These are phyloP conservation scores for Oryza nivara DNA, from an alignment of 176 grass and related monocot species.

Conservation along the genomic window DNA sequence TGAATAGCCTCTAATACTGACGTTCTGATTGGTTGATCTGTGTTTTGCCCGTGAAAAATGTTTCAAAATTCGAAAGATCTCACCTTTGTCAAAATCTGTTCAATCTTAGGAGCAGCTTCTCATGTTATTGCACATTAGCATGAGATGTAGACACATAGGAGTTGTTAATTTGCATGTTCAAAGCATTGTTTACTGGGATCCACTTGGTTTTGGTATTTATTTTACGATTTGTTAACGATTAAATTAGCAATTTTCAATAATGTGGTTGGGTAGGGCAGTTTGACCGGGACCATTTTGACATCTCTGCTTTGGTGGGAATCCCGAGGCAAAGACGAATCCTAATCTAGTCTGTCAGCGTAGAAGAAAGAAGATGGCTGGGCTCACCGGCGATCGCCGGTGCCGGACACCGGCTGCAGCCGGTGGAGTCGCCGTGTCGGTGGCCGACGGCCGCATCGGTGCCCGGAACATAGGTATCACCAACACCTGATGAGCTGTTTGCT, in stretches of 20 bases:
- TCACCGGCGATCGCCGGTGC: slow-evolving; percentile 33
- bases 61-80: neutral
- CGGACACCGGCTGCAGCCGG: slow-evolving; percentile 19
- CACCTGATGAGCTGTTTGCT: slow-evolving; percentile 42
- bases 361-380: neutral
- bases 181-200: neutral
- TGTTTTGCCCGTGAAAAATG: neutral
- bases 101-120: neutral
- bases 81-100: neutral
- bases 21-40: neutral
- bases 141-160: neutral
- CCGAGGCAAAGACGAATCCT: slow-evolving; percentile 6
- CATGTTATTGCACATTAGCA: neutral
- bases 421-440: slow-evolving; percentile 58
- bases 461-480: slow-evolving; percentile 18
- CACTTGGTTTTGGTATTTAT: neutral
- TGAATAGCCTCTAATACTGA: neutral
- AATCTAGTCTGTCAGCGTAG: neutral
- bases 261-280: slow-evolving; percentile 25
- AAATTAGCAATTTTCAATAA: neutral
- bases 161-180: neutral
- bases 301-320: slow-evolving; percentile 36
- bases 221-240: neutral
- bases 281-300: slow-evolving; percentile 52
- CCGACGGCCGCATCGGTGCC: slow-evolving; percentile 44